Evolutionary conservation across 805 yeast genomes (phyloP).

Genomic region (Yarrowia keelungensis): DNA sequence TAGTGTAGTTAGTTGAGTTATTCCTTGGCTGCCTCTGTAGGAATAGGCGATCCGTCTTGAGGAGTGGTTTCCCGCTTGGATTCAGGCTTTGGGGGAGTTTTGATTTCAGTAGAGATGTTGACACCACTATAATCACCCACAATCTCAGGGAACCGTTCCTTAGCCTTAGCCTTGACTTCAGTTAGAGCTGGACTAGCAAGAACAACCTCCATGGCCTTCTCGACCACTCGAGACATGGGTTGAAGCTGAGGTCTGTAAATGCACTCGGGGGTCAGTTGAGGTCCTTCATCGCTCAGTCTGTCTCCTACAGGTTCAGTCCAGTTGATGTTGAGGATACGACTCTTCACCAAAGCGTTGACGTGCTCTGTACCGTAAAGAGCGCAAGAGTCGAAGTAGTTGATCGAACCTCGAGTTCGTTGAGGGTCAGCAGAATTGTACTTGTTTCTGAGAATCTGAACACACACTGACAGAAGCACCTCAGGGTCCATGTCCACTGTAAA

Average conservation of each 20-base stretch:
- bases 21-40: too few relatives aligned
- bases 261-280: constrained; percentile 13
- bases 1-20: not conserved
- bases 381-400: constrained; percentile 38
- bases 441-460: constrained; percentile 21
- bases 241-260: constrained; percentile 40
- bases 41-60: too few relatives aligned
- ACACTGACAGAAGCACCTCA: constrained; percentile 24
- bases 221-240: constrained; percentile 42
- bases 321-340: constrained; percentile 39
- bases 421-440: constrained; percentile 19
- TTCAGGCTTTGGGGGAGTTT: not conserved
- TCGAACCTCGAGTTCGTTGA: constrained; percentile 3
- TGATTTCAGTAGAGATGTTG: not conserved
- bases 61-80: too few relatives aligned
- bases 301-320: constrained; percentile 41
- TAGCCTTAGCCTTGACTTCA: constrained; percentile 10
- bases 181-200: constrained; percentile 20
- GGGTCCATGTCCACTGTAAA: constrained; percentile 32
- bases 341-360: constrained; percentile 39
- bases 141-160: constrained; percentile 13
- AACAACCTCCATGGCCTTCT: constrained; percentile 41
- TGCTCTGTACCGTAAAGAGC: constrained; percentile 39
- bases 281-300: constrained; percentile 17
- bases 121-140: constrained; percentile 15